Base-by-base conservation (phyloP, 2,329 filamentous ascomycete species). In the Exserohilum rostratum region DNA sequence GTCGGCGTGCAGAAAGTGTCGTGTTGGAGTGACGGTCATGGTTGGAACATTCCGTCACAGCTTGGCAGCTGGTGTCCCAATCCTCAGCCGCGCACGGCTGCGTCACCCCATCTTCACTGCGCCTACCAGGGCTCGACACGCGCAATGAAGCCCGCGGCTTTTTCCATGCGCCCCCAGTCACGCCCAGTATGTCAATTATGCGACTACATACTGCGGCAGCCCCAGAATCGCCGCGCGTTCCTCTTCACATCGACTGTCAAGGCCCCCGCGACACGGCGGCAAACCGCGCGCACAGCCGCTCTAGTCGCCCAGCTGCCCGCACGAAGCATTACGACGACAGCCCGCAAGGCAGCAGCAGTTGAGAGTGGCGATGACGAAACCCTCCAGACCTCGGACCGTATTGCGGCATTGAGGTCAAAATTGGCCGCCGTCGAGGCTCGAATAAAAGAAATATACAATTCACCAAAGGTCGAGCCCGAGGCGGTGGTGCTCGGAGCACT, bases 101-200 rank as follows among this genome's bases (percentile, higher is more conserved):
- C 60, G 60, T 64, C 60, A 65, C 42, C 50, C 52, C 47, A 48
- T 47, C 53, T 58, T 58, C 51, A 60, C 60, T 58, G 55, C 61
- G 37, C 57, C 48, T 35, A 33, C 52, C 50, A 13, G 40, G 18
- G 37, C 11, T 37, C 35, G 29, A 40, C 35, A 35, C 27, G 17
- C 53, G 44, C 63, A 48, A 74, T 74, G 71, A 69, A 71, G 50
- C 62, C 70, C 46, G 58, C 55, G 25, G 44, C 53, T 29, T 55
- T 70, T 53, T 61, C 70, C 55, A 49, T 70, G 55, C 70, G 70
- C 53, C 50, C 59, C 31, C 67, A 43, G 15, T 57, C 71, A 58
- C 70, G 67, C 57, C 63, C 68, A 34, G 56, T 71, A 13, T 74
- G 71, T 58, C 70, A 73, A 53, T 55, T 72, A 55, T 74, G 71